Conservation (phyloP, 2,329 filamentous ascomycete species). For the Pyrenochaeta sp. region DNA sequence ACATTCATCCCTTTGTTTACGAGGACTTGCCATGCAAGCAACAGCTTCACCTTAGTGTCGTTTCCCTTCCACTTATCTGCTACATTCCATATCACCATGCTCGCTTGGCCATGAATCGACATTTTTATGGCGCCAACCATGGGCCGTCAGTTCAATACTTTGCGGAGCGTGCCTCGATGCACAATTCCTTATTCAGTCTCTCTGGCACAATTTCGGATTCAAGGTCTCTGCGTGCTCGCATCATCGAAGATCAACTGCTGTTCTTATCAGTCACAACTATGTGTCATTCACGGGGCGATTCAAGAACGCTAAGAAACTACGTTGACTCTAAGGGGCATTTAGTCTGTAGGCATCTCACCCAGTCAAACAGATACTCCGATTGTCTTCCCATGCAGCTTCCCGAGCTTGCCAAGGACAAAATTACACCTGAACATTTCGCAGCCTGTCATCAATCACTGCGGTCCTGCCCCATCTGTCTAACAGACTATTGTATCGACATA, state of each 20-base stretch:
- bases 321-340: constrained; percentile 5
- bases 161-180: background rate
- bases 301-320: constrained; percentile 12
- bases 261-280: constrained; percentile 17
- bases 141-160: constrained; percentile 17
- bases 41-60: background rate
- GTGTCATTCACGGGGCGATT: constrained; percentile 15
- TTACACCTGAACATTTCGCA: constrained; percentile 8
- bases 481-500: constrained; percentile 28
- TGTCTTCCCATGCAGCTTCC: constrained; percentile 17
- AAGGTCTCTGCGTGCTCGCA: constrained; percentile 17
- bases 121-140: constrained; percentile 25
- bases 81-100: constrained; percentile 18
- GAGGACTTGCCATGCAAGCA: constrained; percentile 17
- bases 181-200: too few relatives aligned
- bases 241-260: constrained; percentile 26
- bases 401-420: constrained; percentile 18
- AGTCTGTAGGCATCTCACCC: constrained; percentile 22
- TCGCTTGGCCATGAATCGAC: constrained; percentile 31
- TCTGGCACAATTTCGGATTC: constrained; percentile 2
- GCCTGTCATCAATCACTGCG: constrained; percentile 18
- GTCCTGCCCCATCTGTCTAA: constrained; percentile 26
- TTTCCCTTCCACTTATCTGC: background rate
- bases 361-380: background rate
- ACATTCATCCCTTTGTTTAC: too few relatives aligned